phyloP scores from a whole-genome alignment of 768 basidiomycete species.

The Daedalea quercina region DNA sequence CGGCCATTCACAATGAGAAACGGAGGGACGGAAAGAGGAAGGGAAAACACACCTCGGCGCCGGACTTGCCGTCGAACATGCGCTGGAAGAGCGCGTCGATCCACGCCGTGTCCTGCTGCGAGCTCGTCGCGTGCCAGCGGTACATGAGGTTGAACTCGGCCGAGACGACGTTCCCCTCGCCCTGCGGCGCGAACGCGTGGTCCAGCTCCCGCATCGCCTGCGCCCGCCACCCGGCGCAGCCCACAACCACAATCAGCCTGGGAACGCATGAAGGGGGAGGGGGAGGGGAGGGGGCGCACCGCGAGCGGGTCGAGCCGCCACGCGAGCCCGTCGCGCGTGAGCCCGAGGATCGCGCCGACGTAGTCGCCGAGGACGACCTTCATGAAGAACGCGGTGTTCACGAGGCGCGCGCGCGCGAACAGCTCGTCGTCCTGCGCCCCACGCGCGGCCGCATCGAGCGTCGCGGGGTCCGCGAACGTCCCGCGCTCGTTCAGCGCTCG shows the following conservation, averaged over 20 bases:
- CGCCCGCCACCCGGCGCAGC: not conserved
- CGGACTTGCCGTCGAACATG: conserved; percentile 23
- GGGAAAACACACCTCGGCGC: not conserved
- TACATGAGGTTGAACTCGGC: conserved; percentile 65
- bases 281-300: conserved; percentile 19
- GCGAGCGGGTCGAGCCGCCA: conserved; percentile 50
- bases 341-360: conserved; percentile 50
- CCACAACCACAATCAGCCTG: too few relatives aligned
- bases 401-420: conserved; percentile 48
- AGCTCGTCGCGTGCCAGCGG: conserved; percentile 31
- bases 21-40: not conserved
- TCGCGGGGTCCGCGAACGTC: conserved; percentile 31
- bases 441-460: conserved; percentile 9
- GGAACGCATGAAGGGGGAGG: too few relatives aligned
- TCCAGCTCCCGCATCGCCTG: conserved; percentile 44
- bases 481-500: conserved; percentile 51
- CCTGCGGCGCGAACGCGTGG: conserved; percentile 53
- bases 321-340: conserved; percentile 40
- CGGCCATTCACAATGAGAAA: not conserved
- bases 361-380: conserved; percentile 51
- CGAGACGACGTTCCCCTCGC: conserved; percentile 71
- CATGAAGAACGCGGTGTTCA: conserved; percentile 44
- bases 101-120: conserved; percentile 25
- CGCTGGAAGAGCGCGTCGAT: conserved; percentile 25
- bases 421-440: conserved; percentile 46